phyloP scores from a whole-genome alignment of 2,329 filamentous ascomycete species.

The Penicillium sp. region DNA sequence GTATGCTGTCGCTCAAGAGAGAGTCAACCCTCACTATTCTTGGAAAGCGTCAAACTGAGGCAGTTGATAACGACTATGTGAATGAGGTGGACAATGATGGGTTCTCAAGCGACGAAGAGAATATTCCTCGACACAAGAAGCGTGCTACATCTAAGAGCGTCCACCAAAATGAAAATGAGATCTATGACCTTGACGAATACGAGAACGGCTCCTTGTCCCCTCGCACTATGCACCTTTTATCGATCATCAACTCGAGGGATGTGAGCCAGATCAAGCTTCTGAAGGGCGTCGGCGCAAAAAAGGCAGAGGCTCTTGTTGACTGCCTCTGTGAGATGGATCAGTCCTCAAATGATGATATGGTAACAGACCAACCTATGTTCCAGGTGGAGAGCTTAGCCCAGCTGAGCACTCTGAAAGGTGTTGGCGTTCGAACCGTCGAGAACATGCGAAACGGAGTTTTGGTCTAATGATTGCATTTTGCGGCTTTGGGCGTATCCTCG shows the following conservation, averaged over 20 bases:
- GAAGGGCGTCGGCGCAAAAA: constrained; percentile 50
- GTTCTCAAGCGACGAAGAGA: constrained; percentile 35
- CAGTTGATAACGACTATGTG: constrained; percentile 36
- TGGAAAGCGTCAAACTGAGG: constrained; percentile 31
- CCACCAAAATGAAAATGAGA: constrained; percentile 15
- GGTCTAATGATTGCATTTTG: constrained; percentile 26
- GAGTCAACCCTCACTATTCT: constrained; percentile 23
- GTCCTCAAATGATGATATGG: constrained; percentile 15
- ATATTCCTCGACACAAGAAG: constrained; percentile 29
- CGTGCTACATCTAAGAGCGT: constrained; percentile 26
- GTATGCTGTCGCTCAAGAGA: constrained; percentile 36
- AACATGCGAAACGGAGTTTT: constrained; percentile 49
- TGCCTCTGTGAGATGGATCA: constrained; percentile 47
- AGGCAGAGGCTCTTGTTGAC: constrained; percentile 50
- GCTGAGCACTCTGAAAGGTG: constrained; percentile 45
- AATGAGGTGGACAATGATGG: constrained; percentile 21
- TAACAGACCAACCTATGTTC: constrained; percentile 26
- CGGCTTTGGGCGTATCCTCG: constrained; percentile 4
- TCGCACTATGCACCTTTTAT: constrained; percentile 45
- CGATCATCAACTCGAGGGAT: constrained; percentile 49
- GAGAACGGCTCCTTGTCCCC: constrained; percentile 36
- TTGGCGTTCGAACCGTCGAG: constrained; percentile 48
- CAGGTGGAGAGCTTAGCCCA: constrained; percentile 41
- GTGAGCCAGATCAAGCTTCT: constrained; percentile 48
- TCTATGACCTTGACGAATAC: constrained; percentile 19